phyloP scores from a whole-genome alignment of 768 basidiomycete species.

The Collybia sordida region DNA sequence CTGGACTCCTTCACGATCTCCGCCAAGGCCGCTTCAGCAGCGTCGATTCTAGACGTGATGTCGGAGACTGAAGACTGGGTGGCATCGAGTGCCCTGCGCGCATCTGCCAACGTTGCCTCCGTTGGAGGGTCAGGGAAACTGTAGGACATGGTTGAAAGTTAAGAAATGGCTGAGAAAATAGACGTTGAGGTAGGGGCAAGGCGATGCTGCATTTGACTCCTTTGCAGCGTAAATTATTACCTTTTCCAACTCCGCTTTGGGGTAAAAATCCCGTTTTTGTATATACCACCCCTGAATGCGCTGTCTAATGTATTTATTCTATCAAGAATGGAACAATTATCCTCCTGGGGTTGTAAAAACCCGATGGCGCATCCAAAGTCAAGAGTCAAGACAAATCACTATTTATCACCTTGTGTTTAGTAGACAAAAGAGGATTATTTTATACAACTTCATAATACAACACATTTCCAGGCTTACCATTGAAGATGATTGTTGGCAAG shows the following conservation, averaged over 20 bases:
- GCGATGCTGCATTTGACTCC: conserved; percentile 3
- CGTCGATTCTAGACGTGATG: conserved; percentile 47
- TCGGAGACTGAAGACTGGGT: conserved; percentile 29
- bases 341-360: too few relatives aligned
- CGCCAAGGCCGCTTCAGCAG: conserved; percentile 55
- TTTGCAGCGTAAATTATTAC: conserved; percentile 10
- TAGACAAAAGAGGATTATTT: too few relatives aligned
- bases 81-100: conserved; percentile 43
- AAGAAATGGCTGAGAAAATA: conserved; percentile 11
- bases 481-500: too few relatives aligned
- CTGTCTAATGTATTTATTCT: neutral
- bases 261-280: neutral
- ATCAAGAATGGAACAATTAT: too few relatives aligned
- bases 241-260: conserved; percentile 19
- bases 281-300: neutral
- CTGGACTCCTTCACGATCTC: conserved; percentile 57
- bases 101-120: conserved; percentile 46
- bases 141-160: conserved; percentile 23
- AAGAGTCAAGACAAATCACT: too few relatives aligned
- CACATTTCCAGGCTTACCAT: too few relatives aligned
- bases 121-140: conserved; percentile 61
- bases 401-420: too few relatives aligned
- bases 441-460: too few relatives aligned
- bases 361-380: too few relatives aligned
- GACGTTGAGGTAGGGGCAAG: neutral